Percentiles rank a stretch among this genome's conserved stretches.
Conservation (phyloP, 129 eudicot species). For the Chrysanthemum lavandulifolium region DNA sequence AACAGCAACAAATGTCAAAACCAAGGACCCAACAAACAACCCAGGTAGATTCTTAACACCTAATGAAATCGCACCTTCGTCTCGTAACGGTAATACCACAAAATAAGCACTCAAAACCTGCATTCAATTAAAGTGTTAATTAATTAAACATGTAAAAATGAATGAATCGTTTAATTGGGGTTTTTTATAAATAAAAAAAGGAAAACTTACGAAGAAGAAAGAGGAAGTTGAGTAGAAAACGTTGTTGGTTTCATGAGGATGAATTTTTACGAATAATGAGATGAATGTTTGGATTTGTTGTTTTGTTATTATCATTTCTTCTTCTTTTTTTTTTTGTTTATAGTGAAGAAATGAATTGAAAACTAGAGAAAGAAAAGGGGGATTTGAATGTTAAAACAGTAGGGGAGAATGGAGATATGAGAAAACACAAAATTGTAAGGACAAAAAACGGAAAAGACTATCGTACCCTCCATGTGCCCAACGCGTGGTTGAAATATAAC, state of each 20-base stretch:
- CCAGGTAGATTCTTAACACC: conserved; percentile 75
- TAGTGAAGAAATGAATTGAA: neutral
- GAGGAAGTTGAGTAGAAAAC: conserved; percentile 68
- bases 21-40: conserved; percentile 73
- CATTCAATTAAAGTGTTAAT: neutral
- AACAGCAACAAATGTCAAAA: conserved; percentile 80
- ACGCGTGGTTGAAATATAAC: no score
- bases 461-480: no score
- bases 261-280: conserved; percentile 53
- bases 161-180: neutral
- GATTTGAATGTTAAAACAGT: no score
- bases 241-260: conserved; percentile 68
- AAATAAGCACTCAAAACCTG: conserved; percentile 93
- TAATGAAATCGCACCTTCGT: conserved; percentile 89
- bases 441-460: no score
- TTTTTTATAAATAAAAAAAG: neutral
- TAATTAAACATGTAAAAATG: no score
- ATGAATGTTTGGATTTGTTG: conserved; percentile 49
- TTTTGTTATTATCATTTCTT: conserved; percentile 35
- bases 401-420: no score
- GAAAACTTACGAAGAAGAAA: conserved; percentile 73
- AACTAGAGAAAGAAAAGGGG: no score
- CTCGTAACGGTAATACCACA: conserved; percentile 85
- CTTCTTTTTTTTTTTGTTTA: neutral
- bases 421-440: no score